Conservation (phyloP, 1,284 basidiomycete genomes). For the Takashimella koratensis region DNA sequence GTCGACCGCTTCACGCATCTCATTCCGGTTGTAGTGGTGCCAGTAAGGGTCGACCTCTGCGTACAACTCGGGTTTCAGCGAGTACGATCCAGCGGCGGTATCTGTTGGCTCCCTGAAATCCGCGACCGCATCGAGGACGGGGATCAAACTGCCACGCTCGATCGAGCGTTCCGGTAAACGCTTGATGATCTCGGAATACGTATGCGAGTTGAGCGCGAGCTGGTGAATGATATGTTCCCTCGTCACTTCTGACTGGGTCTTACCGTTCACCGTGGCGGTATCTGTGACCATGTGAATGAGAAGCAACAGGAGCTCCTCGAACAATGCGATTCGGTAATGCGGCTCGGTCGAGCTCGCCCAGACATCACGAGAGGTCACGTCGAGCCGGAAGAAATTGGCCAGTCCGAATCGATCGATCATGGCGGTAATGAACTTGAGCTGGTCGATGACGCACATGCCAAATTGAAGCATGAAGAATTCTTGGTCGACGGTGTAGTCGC, state of each 20-base stretch:
- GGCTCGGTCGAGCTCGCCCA: conserved; percentile 38
- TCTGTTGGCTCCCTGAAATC: conserved; percentile 69
- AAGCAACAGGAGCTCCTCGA: conserved; percentile 87
- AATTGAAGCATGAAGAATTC: conserved; percentile 90
- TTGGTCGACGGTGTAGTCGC: conserved; percentile 95
- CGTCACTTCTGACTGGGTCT: conserved; percentile 65
- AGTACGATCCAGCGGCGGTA: conserved; percentile 78
- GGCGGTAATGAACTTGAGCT: conserved; percentile 73
- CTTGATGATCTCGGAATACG: conserved; percentile 89
- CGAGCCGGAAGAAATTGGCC: conserved; percentile 69
- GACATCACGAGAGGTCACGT: conserved; percentile 22
- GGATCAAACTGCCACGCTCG: conserved; percentile 81
- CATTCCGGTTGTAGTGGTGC: conserved; percentile 92
- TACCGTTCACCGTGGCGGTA: conserved; percentile 67
- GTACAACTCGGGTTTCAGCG: conserved; percentile 76
- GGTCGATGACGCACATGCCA: conserved; percentile 73
- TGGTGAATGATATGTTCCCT: conserved; percentile 86
- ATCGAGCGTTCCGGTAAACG: conserved; percentile 84
- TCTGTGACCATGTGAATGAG: conserved; percentile 85
- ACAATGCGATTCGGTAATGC: conserved; percentile 64
- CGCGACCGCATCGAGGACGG: conserved; percentile 72
- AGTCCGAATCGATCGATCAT: conserved; percentile 89
- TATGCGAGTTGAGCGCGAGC: conserved; percentile 79
- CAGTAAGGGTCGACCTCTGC: conserved; percentile 94
- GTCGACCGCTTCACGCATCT: conserved; percentile 87